Percentiles rank a stretch among this genome's conserved stretches.
These are phyloP conservation scores for Micractinium conductrix DNA, from an alignment of 139 green algal genomes.

Conservation along the genomic window DNA sequence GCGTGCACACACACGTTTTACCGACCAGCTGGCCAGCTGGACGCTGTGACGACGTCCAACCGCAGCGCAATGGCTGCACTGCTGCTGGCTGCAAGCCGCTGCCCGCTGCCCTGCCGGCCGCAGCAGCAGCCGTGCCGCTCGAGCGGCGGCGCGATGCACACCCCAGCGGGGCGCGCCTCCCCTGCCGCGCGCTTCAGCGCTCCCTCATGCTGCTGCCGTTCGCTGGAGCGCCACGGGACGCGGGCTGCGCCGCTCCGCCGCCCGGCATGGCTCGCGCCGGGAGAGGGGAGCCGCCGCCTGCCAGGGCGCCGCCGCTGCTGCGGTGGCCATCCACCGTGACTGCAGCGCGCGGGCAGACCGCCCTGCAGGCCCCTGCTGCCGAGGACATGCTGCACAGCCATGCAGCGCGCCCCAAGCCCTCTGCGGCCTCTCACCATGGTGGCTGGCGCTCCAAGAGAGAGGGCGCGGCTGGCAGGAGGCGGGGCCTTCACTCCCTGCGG, in stretches of 20 bases:
- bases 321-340: no score
- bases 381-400: background rate
- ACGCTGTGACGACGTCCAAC: no score
- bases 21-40: no score
- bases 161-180: no score
- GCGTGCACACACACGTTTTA: no score
- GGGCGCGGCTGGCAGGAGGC: background rate
- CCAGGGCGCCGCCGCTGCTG: background rate
- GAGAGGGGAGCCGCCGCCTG: background rate
- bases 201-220: background rate
- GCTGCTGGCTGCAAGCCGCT: no score
- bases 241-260: background rate
- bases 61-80: no score
- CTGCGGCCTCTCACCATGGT: conserved; percentile 9
- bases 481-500: no score
- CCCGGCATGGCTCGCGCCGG: background rate
- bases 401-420: background rate
- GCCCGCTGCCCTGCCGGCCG: no score
- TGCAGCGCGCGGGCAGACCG: background rate
- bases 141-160: no score
- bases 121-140: no score
- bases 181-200: no score
- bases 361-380: background rate
- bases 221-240: background rate
- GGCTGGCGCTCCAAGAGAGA: background rate